Percentiles rank a stretch among this genome's conserved stretches.
Evolutionary conservation across 2,329 filamentous ascomycete species (phyloP).

Genomic region (Coleophoma eucalyptorum): DNA sequence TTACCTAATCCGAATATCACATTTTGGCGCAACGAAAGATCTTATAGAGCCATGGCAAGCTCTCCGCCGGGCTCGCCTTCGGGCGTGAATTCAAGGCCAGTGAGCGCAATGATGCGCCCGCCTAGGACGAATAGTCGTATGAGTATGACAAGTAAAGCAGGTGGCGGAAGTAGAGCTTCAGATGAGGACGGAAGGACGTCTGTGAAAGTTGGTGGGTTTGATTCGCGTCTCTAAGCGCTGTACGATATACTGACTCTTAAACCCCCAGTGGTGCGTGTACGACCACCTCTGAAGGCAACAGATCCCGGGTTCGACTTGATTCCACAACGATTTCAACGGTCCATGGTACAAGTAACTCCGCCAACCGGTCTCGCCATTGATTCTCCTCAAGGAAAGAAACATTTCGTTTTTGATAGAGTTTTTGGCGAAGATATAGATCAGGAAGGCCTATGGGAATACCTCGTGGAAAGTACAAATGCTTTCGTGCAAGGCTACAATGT

Average conservation of each 20-base stretch:
- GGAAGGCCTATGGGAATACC: conserved; percentile 90
- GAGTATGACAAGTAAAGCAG: conserved; percentile 75
- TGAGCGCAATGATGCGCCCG: conserved; percentile 77
- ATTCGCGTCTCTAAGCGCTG: background rate
- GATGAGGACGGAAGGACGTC: conserved; percentile 89
- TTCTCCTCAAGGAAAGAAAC: conserved; percentile 84
- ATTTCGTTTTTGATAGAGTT: conserved; percentile 95
- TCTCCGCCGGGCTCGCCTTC: conserved; percentile 67
- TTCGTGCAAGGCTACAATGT: conserved; percentile 99
- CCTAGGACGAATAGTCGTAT: conserved; percentile 78
- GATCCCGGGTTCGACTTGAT: conserved; percentile 95
- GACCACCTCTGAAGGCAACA: conserved; percentile 75
- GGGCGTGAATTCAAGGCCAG: conserved; percentile 59
- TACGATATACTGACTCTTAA: conserved; percentile 6
- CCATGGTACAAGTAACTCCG: conserved; percentile 87
- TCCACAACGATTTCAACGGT: conserved; percentile 88
- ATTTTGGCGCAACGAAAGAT: conserved; percentile 27
- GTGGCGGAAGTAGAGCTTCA: conserved; percentile 75
- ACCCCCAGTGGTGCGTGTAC: conserved; percentile 77
- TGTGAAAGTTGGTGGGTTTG: conserved; percentile 87
- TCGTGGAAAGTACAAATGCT: conserved; percentile 82
- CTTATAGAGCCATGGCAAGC: conserved; percentile 51
- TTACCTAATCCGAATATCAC: background rate
- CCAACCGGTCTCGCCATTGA: conserved; percentile 85
- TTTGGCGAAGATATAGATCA: conserved; percentile 82